These are phyloP conservation scores for Cladosporium sp. DNA, from an alignment of 2,329 filamentous ascomycete genomes.

Conservation along the genomic window DNA sequence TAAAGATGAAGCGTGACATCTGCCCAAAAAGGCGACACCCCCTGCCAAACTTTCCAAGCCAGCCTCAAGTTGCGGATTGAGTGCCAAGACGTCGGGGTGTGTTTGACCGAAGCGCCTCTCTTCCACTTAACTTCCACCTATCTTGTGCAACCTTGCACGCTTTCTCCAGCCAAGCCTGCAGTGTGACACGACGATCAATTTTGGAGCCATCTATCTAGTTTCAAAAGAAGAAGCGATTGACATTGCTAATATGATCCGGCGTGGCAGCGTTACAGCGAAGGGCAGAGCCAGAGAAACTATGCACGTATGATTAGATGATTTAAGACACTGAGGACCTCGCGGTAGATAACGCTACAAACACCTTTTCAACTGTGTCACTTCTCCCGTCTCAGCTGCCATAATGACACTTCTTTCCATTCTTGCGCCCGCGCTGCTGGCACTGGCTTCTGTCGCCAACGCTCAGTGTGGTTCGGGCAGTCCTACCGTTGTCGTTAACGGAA, in stretches of 20 bases:
- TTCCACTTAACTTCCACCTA: constrained; percentile 19
- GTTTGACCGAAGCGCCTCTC: constrained; percentile 9
- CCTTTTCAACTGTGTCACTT: not conserved
- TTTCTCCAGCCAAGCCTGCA: constrained; percentile 10
- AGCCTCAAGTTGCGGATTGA: constrained; percentile 9
- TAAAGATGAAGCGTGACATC: not conserved
- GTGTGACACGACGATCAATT: constrained; percentile 10
- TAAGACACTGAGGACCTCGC: not conserved
- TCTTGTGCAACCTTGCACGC: not conserved
- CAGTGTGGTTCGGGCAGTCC: constrained; percentile 55
- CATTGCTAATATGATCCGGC: not conserved
- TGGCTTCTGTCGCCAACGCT: constrained; percentile 42
- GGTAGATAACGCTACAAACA: not conserved
- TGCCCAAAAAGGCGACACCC: constrained; percentile 6
- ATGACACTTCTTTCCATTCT: constrained; percentile 45
- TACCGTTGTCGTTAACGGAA: constrained; percentile 52
- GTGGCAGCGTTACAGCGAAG: constrained; percentile 12
- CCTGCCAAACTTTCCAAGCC: constrained; percentile 12
- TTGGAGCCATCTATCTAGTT: not conserved
- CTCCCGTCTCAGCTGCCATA: constrained; percentile 10
- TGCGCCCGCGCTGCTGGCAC: constrained; percentile 47
- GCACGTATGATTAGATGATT: not conserved
- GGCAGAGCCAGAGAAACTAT: not conserved
- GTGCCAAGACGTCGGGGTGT: constrained; percentile 20
- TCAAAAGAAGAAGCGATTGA: not conserved